Conservation (phyloP, 164 flowering plant species). For the Malania oleifera region DNA sequence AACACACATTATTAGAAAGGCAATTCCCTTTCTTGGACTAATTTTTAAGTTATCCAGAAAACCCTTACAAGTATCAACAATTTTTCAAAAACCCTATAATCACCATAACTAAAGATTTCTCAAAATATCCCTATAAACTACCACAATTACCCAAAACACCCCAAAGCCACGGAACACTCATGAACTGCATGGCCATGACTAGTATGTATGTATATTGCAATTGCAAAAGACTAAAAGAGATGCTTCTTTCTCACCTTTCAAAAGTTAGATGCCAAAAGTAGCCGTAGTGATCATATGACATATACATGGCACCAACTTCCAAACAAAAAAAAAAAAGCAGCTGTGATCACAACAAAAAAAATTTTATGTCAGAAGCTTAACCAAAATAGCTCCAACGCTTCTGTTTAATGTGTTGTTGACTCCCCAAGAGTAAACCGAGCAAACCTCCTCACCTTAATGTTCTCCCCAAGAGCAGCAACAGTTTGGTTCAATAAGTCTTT, state of each 20-base stretch:
- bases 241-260: neutral
- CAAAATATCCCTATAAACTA: too few relatives aligned
- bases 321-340: neutral
- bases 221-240: too few relatives aligned
- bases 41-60: too few relatives aligned
- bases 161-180: too few relatives aligned
- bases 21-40: too few relatives aligned
- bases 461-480: conserved; percentile 90
- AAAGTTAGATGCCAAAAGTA: conserved; percentile 3
- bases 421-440: conserved; percentile 87
- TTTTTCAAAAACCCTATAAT: too few relatives aligned
- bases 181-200: too few relatives aligned
- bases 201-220: too few relatives aligned
- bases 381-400: neutral
- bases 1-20: too few relatives aligned
- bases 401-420: conserved; percentile 1
- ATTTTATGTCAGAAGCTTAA: neutral
- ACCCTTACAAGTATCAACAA: too few relatives aligned
- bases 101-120: too few relatives aligned
- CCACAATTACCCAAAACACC: too few relatives aligned
- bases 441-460: conserved; percentile 82
- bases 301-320: neutral
- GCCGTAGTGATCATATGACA: neutral
- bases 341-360: conserved; percentile 1
- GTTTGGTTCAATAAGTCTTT: conserved; percentile 95